Conservation (phyloP, 2,329 filamentous ascomycete genomes). For the Pleomassaria siparia region DNA sequence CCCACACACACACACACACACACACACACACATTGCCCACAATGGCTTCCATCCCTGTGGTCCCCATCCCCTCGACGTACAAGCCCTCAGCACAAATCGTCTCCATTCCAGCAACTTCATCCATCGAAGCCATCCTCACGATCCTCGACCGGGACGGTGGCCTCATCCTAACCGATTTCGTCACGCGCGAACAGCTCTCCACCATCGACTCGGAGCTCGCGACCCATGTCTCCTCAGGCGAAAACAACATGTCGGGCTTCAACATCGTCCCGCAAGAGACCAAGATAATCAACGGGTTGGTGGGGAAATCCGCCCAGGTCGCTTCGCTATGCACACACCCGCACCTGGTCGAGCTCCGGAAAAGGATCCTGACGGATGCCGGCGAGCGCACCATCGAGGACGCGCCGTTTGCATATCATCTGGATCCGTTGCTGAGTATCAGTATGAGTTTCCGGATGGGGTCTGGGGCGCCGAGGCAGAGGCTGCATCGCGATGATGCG, state of each 20-base stretch:
- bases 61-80: constrained; percentile 11
- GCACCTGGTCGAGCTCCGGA: constrained; percentile 24
- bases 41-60: neutral
- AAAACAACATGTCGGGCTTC: constrained; percentile 7
- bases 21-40: neutral
- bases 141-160: constrained; percentile 38
- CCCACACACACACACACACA: neutral
- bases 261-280: constrained; percentile 28
- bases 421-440: constrained; percentile 29
- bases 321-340: constrained; percentile 24
- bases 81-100: constrained; percentile 16
- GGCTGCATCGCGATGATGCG: constrained; percentile 36
- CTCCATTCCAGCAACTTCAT: constrained; percentile 22
- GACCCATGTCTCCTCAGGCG: constrained; percentile 7
- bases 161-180: constrained; percentile 35
- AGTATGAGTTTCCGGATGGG: constrained; percentile 33
- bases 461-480: constrained; percentile 31
- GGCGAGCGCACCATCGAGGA: constrained; percentile 25
- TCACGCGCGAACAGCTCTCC: constrained; percentile 20
- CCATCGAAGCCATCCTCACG: constrained; percentile 32
- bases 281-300: constrained; percentile 25
- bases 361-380: constrained; percentile 25
- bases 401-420: constrained; percentile 13
- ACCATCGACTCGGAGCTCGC: constrained; percentile 24
- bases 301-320: constrained; percentile 32